Evolutionary conservation across 2,329 filamentous ascomycete species (phyloP).

Genomic region (Diplodia sapinea): DNA sequence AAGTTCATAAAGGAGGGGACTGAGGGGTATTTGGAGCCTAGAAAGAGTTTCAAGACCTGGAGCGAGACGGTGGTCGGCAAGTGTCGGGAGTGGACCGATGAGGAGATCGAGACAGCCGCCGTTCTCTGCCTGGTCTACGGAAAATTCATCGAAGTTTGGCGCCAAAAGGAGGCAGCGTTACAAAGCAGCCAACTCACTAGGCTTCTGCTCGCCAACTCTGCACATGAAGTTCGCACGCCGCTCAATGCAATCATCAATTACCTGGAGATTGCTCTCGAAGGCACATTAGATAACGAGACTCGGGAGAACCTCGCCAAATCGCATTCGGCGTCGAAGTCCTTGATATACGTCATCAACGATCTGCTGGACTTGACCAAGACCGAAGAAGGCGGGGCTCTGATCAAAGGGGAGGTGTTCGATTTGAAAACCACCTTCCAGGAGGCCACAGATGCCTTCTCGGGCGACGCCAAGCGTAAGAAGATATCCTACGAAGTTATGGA

Average conservation of each 20-base stretch:
- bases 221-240: slow-evolving; percentile 88
- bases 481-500: slow-evolving; percentile 72
- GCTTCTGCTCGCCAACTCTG: slow-evolving; percentile 82
- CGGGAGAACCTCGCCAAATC: slow-evolving; percentile 83
- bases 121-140: slow-evolving; percentile 88
- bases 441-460: slow-evolving; percentile 74
- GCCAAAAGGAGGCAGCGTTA: slow-evolving; percentile 83
- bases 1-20: slow-evolving; percentile 76
- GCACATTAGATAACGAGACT: slow-evolving; percentile 77
- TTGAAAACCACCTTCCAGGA: slow-evolving; percentile 74
- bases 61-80: slow-evolving; percentile 80
- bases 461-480: slow-evolving; percentile 76
- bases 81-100: slow-evolving; percentile 85
- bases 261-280: slow-evolving; percentile 87
- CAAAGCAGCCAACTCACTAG: slow-evolving; percentile 82
- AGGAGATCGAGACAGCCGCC: slow-evolving; percentile 86
- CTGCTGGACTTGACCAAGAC: slow-evolving; percentile 86
- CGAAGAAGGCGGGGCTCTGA: slow-evolving; percentile 77
- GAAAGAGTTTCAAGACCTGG: slow-evolving; percentile 81
- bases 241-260: slow-evolving; percentile 96
- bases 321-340: slow-evolving; percentile 87
- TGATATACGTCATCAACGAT: slow-evolving; percentile 95
- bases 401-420: slow-evolving; percentile 83
- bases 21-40: slow-evolving; percentile 74
- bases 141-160: slow-evolving; percentile 90